Evolutionary conservation across 805 yeast genomes (phyloP), one percentile per base, ranked within the genome.

Genomic region (Kodamaea sagamina): DNA sequence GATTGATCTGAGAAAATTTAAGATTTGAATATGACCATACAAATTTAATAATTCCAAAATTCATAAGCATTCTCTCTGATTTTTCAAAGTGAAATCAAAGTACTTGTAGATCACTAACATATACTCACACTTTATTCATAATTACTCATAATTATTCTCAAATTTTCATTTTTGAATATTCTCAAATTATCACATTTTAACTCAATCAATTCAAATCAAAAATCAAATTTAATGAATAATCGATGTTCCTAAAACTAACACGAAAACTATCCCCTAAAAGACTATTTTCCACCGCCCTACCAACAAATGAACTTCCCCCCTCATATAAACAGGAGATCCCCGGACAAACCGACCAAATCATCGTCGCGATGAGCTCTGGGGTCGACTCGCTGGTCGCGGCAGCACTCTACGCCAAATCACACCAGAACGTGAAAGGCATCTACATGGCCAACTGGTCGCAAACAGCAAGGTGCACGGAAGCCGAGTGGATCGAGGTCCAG

Each of bases 341-440:
- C 0, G 48, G 52, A 0, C 50, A 49, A 7, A 60, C 71, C 24
- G 96, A 87, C 53, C 78, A 75, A 42, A 77, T 92, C 16, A 67
- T 86, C 15, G 79, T 93, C 4, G 97, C 98, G 6, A 87, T 93
- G 96, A 88, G 97, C 1, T 86, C 96, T 0, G 99, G 99, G 0
- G 98, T 93, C 1, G 99, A 93, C 62, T 90, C 97, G 0, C 84
- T 97, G 1, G 89, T 90, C 1, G 78, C 86, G 2, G 97, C 98
- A 0, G 81, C 86, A 0, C 43, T 86, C 47, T 81, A 73, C 51
- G 69, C 87, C 5, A 63, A 70, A n/a, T 58, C 67, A 25, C 78
- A 74, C 51, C 67, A 68, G 2, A 79, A 85, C 36, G 93, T 86
- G 2, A 63, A 74, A 35, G 99, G 97, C 0, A 73, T 93, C 1